phyloP scores from a whole-genome alignment of 352 stramenopile species.

The Blastocystis sp. region DNA sequence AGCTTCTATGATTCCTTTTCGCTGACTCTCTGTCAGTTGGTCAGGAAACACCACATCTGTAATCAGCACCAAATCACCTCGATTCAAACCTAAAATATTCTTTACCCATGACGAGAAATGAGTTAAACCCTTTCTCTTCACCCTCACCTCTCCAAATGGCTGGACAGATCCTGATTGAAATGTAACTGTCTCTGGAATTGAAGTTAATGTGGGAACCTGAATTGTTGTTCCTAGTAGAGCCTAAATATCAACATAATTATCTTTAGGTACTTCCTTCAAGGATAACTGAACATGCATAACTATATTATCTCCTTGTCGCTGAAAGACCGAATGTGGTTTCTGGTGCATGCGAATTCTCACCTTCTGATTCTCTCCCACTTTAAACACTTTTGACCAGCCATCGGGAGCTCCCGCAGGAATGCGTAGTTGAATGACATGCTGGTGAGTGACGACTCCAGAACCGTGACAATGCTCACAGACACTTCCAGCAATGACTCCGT shows the following conservation, averaged over 20 bases:
- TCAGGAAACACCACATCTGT: slow-evolving; percentile 25
- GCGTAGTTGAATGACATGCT: not conserved
- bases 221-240: slow-evolving; percentile 31
- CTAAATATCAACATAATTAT: not conserved
- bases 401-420: slow-evolving; percentile 22
- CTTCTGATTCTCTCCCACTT: not conserved
- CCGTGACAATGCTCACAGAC: slow-evolving; percentile 33
- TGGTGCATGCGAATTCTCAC: slow-evolving; percentile 10
- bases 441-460: not conserved
- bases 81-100: not conserved
- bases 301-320: slow-evolving; percentile 16
- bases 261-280: slow-evolving; percentile 10
- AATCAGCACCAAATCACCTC: slow-evolving; percentile 37
- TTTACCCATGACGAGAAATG: not conserved
- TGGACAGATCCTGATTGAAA: not conserved
- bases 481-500: not conserved
- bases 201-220: not conserved
- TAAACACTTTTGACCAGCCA: slow-evolving; percentile 10
- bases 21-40: not conserved
- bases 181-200: not conserved
- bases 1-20: not conserved
- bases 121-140: not conserved
- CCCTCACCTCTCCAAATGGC: not conserved
- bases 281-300: slow-evolving; percentile 5
- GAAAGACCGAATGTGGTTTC: not conserved